Conservation (phyloP, 2,329 filamentous ascomycete species). For the Fusarium globosum region DNA sequence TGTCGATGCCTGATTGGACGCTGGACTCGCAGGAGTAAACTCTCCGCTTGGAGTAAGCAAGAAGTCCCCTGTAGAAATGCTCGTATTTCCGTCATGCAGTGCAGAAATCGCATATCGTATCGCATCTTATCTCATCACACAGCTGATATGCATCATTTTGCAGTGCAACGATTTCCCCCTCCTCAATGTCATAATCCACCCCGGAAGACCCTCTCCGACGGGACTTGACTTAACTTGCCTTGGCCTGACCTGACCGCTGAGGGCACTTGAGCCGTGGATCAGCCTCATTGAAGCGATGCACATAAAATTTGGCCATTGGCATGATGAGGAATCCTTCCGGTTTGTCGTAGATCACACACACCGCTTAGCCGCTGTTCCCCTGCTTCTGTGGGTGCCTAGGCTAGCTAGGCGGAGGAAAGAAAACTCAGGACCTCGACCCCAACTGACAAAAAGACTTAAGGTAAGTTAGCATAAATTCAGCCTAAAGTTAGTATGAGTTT, state of each 20-base stretch:
- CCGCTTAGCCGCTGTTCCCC: constrained; percentile 9
- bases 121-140: neutral
- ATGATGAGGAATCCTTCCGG: neutral
- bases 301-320: neutral
- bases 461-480: no score
- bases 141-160: constrained; percentile 2
- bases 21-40: constrained; percentile 36
- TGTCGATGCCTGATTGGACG: neutral
- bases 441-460: no score
- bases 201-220: constrained; percentile 41
- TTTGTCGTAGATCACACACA: constrained; percentile 20
- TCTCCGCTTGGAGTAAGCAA: constrained; percentile 24
- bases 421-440: no score
- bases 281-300: neutral
- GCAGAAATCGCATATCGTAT: neutral
- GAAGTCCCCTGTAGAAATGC: constrained; percentile 8
- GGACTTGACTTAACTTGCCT: neutral
- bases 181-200: constrained; percentile 6
- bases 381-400: neutral
- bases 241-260: constrained; percentile 3
- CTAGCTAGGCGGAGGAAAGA: neutral
- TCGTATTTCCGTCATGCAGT: neutral
- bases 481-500: no score
- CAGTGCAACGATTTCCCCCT: neutral
- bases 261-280: neutral